phyloP scores from a whole-genome alignment of 169 alveolate genomes.

The Plasmodium sp. region DNA sequence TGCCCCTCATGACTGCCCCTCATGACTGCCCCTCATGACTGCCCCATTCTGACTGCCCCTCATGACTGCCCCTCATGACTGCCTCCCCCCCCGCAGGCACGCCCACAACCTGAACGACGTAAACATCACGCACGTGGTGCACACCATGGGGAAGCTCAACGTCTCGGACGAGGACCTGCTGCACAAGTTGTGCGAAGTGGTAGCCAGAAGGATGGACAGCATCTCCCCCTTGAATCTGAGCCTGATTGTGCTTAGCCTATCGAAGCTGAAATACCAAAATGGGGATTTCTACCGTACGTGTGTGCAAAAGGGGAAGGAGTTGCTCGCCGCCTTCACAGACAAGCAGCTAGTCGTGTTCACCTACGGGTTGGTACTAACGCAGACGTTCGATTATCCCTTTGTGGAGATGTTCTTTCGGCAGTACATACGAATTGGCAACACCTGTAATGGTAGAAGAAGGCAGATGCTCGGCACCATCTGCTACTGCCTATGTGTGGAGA shows the following conservation, averaged over 20 bases:
- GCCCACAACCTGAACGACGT: constrained; percentile 32
- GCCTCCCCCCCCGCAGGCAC: background rate
- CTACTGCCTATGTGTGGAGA: constrained; percentile 28
- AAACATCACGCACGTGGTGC: constrained; percentile 23
- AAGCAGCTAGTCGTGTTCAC: constrained; percentile 52
- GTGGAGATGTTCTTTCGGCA: constrained; percentile 30
- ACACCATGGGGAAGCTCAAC: constrained; percentile 52
- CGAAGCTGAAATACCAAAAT: constrained; percentile 32
- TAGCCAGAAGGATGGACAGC: constrained; percentile 15
- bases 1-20: background rate
- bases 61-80: background rate
- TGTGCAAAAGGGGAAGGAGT: constrained; percentile 44
- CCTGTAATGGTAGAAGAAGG: background rate
- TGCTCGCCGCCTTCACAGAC: constrained; percentile 14
- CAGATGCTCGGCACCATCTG: constrained; percentile 28
- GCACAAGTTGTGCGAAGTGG: constrained; percentile 24
- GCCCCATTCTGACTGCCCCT: background rate
- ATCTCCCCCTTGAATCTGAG: constrained; percentile 52
- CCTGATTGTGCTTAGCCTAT: constrained; percentile 30
- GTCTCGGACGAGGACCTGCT: constrained; percentile 11
- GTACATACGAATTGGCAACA: background rate
- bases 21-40: background rate
- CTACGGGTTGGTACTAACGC: constrained; percentile 21
- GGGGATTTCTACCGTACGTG: constrained; percentile 3
- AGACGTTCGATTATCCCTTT: constrained; percentile 34